Percentiles rank a stretch among this genome's conserved stretches.
phyloP scores from a whole-genome alignment of 164 flowering plant genomes.

The Dillenia turbinata region DNA sequence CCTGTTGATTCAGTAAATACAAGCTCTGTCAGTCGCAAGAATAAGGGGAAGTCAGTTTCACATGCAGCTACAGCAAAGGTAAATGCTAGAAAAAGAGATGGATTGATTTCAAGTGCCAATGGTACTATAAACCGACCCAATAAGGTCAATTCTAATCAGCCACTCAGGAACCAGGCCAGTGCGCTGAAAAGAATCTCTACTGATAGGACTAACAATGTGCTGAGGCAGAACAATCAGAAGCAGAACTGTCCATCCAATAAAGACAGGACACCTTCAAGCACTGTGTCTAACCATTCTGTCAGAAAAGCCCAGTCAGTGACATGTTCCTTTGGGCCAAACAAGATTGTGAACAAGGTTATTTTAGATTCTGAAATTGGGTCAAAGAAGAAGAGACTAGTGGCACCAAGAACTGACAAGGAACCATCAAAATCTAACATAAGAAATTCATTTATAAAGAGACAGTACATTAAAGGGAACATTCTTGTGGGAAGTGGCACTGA shows the following conservation, averaged over 20 bases:
- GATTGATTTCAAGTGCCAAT: slow-evolving; percentile 27
- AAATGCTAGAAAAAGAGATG: slow-evolving; percentile 86
- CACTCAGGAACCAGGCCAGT: slow-evolving; percentile 36
- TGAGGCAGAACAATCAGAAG: slow-evolving; percentile 59
- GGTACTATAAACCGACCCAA: slow-evolving; percentile 35
- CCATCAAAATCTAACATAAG: slow-evolving; percentile 21
- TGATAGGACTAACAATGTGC: slow-evolving; percentile 36
- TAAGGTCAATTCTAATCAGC: slow-evolving; percentile 34
- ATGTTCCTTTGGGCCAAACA: slow-evolving; percentile 18
- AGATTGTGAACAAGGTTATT: slow-evolving; percentile 29
- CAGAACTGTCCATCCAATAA: slow-evolving; percentile 42
- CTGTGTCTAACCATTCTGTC: slow-evolving; percentile 24
- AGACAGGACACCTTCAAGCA: slow-evolving; percentile 46
- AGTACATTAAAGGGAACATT: slow-evolving; percentile 12
- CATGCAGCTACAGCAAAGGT: slow-evolving; percentile 94
- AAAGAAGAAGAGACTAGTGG: slow-evolving; percentile 16
- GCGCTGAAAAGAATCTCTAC: slow-evolving; percentile 39
- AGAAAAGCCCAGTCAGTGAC: slow-evolving; percentile 33
- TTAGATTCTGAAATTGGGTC: slow-evolving; percentile 19
- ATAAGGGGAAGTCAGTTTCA: slow-evolving; percentile 68
- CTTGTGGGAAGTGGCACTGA: slow-evolving; percentile 9
- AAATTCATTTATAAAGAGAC: slow-evolving; percentile 25
- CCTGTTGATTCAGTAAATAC: slow-evolving; percentile 33
- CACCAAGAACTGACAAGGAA: slow-evolving; percentile 21
- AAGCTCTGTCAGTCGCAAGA: slow-evolving; percentile 33